These are phyloP conservation scores for Thozetella sp. DNA, from an alignment of 495 filamentous ascomycete genomes.

Conservation along the genomic window DNA sequence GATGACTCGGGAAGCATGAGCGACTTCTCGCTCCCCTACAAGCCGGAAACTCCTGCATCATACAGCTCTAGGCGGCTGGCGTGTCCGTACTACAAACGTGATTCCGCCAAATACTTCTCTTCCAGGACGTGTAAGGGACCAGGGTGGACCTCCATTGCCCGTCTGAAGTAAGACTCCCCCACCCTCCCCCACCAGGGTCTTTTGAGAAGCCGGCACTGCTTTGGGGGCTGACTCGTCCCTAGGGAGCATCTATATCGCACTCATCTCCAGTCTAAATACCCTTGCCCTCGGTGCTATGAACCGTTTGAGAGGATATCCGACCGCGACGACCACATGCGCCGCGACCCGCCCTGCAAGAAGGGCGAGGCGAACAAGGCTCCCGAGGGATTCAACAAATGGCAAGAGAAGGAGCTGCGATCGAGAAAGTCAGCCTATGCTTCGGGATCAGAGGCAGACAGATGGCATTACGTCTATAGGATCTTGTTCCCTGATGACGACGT, in stretches of 20 bases:
- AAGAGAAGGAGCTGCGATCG: constrained; percentile 2
- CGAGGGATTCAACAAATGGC: neutral
- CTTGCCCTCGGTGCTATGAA: neutral
- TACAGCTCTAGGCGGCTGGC: neutral
- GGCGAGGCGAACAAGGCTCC: neutral
- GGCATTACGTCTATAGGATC: neutral
- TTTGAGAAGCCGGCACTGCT: neutral
- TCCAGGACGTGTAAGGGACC: neutral
- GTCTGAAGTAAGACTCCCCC: neutral
- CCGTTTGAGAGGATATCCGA: neutral
- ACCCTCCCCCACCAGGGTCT: neutral
- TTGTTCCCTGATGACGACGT: neutral
- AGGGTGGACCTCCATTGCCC: neutral
- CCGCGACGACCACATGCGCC: neutral
- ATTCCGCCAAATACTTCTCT: neutral
- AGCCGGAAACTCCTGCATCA: neutral
- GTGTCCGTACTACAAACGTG: constrained; percentile 3
- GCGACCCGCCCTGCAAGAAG: neutral
- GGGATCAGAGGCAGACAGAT: neutral
- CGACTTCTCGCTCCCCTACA: neutral
- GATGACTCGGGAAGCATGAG: neutral
- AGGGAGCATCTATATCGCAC: neutral
- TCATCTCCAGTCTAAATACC: neutral
- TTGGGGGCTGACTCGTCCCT: neutral
- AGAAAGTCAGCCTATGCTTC: neutral